phyloP scores from a whole-genome alignment of 2,329 filamentous ascomycete genomes.

The Aspergillus vadensis region DNA sequence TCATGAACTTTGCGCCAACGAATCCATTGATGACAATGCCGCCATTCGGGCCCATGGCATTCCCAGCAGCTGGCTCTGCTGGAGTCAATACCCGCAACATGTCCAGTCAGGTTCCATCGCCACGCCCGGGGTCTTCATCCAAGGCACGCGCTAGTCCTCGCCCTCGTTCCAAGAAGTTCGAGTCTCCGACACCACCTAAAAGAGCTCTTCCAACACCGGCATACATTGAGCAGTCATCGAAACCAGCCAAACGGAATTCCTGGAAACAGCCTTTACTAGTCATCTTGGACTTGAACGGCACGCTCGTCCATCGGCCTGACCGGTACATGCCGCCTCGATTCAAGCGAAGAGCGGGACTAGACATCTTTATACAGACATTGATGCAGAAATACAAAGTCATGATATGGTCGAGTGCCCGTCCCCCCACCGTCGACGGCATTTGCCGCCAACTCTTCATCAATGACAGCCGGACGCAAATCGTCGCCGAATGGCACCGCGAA shows the following conservation, averaged over 20 bases:
- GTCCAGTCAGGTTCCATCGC: background rate
- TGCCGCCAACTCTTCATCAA: slow-evolving; percentile 60
- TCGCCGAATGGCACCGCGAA: slow-evolving; percentile 78
- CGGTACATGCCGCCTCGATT: slow-evolving; percentile 56
- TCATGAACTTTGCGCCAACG: slow-evolving; percentile 18
- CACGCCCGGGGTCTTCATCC: background rate
- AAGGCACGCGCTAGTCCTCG: no score
- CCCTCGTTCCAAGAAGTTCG: background rate
- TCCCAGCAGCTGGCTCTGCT: slow-evolving; percentile 9
- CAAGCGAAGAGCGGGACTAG: slow-evolving; percentile 67
- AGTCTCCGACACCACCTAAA: background rate
- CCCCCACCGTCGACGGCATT: slow-evolving; percentile 68
- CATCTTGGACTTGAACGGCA: slow-evolving; percentile 91
- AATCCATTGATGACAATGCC: slow-evolving; percentile 11
- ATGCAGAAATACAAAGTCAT: slow-evolving; percentile 75
- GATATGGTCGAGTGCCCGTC: slow-evolving; percentile 86
- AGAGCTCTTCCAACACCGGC: slow-evolving; percentile 55
- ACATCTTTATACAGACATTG: slow-evolving; percentile 71
- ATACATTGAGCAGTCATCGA: slow-evolving; percentile 62
- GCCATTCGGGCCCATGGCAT: slow-evolving; percentile 13
- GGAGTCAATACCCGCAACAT: background rate
- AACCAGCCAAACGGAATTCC: slow-evolving; percentile 45
- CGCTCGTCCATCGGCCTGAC: slow-evolving; percentile 72
- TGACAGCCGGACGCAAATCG: slow-evolving; percentile 56
- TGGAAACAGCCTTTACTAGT: slow-evolving; percentile 69